Conservation (phyloP, 352 stramenopile species). For the Elongisporangium prolatum region DNA sequence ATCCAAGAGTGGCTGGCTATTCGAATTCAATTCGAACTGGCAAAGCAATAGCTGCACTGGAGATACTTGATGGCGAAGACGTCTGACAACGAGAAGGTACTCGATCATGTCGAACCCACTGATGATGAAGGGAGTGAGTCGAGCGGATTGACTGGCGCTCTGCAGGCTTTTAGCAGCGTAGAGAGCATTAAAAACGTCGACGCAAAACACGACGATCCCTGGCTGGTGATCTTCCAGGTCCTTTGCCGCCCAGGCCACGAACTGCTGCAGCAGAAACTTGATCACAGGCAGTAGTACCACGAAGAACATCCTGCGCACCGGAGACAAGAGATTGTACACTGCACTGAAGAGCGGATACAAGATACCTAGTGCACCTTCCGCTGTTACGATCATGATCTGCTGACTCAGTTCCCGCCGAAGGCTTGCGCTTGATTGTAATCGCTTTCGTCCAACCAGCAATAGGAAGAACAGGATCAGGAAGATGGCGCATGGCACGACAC, state of each 20-base stretch:
- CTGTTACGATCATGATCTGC: not conserved
- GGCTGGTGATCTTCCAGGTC: too few relatives aligned
- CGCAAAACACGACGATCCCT: constrained; percentile 1
- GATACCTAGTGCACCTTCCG: not conserved
- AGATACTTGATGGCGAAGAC: not conserved
- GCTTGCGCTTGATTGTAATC: not conserved
- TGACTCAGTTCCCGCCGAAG: not conserved
- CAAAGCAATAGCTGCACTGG: too few relatives aligned
- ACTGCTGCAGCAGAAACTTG: too few relatives aligned
- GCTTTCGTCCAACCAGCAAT: not conserved
- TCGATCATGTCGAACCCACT: constrained; percentile 15
- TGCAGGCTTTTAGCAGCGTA: too few relatives aligned
- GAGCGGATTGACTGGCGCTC: constrained; percentile 2
- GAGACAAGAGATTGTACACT: not conserved
- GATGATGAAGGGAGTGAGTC: constrained; percentile 12
- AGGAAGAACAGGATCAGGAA: not conserved
- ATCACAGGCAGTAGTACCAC: not conserved
- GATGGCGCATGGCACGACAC: not conserved
- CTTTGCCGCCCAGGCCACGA: too few relatives aligned
- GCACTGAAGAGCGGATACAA: not conserved
- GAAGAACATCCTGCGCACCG: not conserved
- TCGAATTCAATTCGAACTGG: too few relatives aligned
- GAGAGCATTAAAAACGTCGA: too few relatives aligned
- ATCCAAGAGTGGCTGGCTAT: too few relatives aligned
- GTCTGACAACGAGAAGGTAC: not conserved